A percentile compares a stretch with the other conserved stretches of the same genome.
Conservation (phyloP, 129 eudicot genomes). For the Arctium minus region DNA sequence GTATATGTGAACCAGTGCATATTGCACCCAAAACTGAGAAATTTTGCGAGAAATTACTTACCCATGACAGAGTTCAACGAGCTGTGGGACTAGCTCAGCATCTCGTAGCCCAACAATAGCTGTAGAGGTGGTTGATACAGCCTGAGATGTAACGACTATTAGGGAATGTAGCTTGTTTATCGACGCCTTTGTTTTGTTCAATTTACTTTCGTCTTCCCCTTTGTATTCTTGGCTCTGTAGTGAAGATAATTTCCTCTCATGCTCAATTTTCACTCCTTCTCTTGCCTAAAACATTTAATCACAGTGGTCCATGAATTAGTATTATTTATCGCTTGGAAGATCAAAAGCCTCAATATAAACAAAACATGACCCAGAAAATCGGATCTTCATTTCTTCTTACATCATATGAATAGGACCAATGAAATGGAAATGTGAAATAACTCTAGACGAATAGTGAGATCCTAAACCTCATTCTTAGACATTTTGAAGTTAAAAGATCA, state of each 20-base stretch:
- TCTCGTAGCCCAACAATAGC: slow-evolving; percentile 76
- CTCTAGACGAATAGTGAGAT: background rate
- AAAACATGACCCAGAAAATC: background rate
- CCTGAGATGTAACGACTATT: slow-evolving; percentile 87
- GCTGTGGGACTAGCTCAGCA: slow-evolving; percentile 83
- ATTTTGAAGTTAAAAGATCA: background rate
- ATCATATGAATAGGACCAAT: background rate
- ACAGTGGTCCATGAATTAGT: background rate
- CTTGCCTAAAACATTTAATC: slow-evolving; percentile 53
- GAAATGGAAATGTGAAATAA: background rate
- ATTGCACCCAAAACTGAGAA: background rate
- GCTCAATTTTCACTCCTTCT: slow-evolving; percentile 91
- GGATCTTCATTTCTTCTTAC: background rate
- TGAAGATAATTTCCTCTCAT: slow-evolving; percentile 67
- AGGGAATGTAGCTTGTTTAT: slow-evolving; percentile 71
- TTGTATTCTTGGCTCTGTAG: slow-evolving; percentile 78
- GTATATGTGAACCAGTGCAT: background rate
- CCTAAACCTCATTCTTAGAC: background rate
- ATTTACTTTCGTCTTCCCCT: slow-evolving; percentile 71
- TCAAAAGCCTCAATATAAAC: background rate
- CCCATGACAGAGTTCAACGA: slow-evolving; percentile 96
- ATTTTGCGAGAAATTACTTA: slow-evolving; percentile 18
- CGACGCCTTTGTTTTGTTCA: slow-evolving; percentile 89
- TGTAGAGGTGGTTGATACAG: slow-evolving; percentile 79
- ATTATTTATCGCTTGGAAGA: background rate